Conservation (phyloP, 2,329 filamentous ascomycete species). For the Verticillium albo-atrum region DNA sequence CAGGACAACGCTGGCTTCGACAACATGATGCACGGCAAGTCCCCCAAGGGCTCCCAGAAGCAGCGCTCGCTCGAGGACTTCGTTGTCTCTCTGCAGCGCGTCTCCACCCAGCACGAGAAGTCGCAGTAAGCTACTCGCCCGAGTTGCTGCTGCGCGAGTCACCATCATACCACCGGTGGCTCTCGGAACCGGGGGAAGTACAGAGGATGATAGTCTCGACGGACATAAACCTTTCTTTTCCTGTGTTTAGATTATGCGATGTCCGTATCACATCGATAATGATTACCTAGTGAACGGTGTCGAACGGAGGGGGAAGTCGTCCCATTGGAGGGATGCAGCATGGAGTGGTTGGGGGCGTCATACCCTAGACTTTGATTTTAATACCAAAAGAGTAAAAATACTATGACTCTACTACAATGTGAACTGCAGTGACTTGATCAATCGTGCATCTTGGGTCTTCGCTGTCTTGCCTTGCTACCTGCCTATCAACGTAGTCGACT, state of each 20-base stretch:
- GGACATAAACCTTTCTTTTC: conserved; percentile 18
- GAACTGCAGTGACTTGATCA: not conserved
- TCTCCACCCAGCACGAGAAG: conserved; percentile 90
- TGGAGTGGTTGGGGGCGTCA: conserved; percentile 9
- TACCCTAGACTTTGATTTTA: conserved; percentile 15
- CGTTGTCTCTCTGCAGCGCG: conserved; percentile 83
- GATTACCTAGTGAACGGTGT: conserved; percentile 4
- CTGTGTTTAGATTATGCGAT: conserved; percentile 28
- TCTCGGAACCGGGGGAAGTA: not conserved
- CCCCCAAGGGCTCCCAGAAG: conserved; percentile 74
- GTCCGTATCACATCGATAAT: conserved; percentile 15
- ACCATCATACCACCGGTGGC: not conserved
- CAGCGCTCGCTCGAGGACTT: conserved; percentile 87
- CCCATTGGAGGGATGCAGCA: not conserved
- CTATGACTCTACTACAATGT: not conserved
- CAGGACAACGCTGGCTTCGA: conserved; percentile 79
- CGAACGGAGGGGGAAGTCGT: not conserved
- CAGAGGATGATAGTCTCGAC: not conserved
- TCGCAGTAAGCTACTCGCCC: conserved; percentile 51
- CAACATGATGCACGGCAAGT: conserved; percentile 91
- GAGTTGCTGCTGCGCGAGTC: conserved; percentile 18
- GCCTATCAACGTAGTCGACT: too few species aligned
- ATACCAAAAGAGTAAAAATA: conserved; percentile 20
- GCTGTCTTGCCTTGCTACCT: not conserved
- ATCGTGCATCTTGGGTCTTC: too few species aligned